A percentile compares a stretch with the other conserved stretches of the same genome.
Conservation (phyloP, 768 basidiomycete genomes). For the Leccinum incarnatum region DNA sequence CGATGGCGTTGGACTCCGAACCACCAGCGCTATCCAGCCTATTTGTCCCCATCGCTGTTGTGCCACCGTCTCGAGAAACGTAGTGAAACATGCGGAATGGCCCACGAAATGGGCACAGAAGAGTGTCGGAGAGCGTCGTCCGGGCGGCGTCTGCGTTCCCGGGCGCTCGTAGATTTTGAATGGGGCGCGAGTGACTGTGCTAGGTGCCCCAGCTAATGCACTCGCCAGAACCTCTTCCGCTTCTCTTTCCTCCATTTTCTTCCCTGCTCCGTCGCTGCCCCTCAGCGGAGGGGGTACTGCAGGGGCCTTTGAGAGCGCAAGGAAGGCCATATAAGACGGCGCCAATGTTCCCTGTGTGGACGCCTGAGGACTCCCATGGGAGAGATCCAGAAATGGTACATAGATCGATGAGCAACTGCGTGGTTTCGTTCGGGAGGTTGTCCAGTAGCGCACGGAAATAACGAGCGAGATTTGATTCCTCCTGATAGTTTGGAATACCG, state of each 20-base stretch:
- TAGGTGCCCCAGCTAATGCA: slow-evolving; percentile 27
- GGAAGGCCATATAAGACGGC: slow-evolving; percentile 77
- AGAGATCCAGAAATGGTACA: slow-evolving; percentile 68
- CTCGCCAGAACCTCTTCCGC: slow-evolving; percentile 19
- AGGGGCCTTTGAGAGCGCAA: slow-evolving; percentile 65
- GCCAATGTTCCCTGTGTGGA: slow-evolving; percentile 23
- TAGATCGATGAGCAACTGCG: slow-evolving; percentile 85
- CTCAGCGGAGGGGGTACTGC: slow-evolving; percentile 41
- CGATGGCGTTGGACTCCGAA: slow-evolving; percentile 10
- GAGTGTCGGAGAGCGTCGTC: slow-evolving; percentile 73
- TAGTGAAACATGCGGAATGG: slow-evolving; percentile 76
- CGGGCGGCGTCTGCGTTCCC: slow-evolving; percentile 34
- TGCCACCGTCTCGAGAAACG: slow-evolving; percentile 88
- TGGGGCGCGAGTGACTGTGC: slow-evolving; percentile 12
- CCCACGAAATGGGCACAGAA: slow-evolving; percentile 96
- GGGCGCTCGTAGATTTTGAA: slow-evolving; percentile 1
- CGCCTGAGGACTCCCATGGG: slow-evolving; percentile 31
- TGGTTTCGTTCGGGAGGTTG: slow-evolving; percentile 83
- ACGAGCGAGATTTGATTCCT: slow-evolving; percentile 79
- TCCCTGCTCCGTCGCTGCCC: slow-evolving; percentile 24
- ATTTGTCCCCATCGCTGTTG: slow-evolving; percentile 70
- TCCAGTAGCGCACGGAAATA: slow-evolving; percentile 87
- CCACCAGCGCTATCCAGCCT: slow-evolving; percentile 39
- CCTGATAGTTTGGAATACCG: slow-evolving; percentile 42
- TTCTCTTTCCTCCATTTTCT: slow-evolving; percentile 16